Evolutionary conservation across 2,329 filamentous ascomycete species (phyloP).

Genomic region (Stemphylium lycopersici): DNA sequence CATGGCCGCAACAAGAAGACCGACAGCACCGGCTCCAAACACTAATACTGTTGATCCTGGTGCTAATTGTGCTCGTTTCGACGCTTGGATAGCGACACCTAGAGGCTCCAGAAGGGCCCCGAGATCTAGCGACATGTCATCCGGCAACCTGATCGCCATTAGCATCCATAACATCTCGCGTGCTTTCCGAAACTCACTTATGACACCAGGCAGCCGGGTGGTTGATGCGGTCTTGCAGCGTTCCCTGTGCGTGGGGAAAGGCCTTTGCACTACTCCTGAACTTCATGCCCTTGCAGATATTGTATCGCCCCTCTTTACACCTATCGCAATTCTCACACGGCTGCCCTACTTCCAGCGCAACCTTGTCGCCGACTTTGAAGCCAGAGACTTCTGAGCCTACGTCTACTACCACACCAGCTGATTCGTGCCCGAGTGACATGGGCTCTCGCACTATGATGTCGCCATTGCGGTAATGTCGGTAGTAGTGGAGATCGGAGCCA

Average conservation of each 20-base stretch:
- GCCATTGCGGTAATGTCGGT: slow-evolving; percentile 83
- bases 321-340: slow-evolving; percentile 72
- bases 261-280: slow-evolving; percentile 66
- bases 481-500: slow-evolving; percentile 82
- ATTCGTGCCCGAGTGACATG: slow-evolving; percentile 80
- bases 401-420: slow-evolving; percentile 77
- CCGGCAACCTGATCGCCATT: slow-evolving; percentile 51
- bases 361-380: slow-evolving; percentile 76
- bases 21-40: slow-evolving; percentile 67
- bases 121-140: slow-evolving; percentile 59
- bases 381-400: slow-evolving; percentile 68
- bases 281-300: slow-evolving; percentile 65
- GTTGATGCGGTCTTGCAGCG: slow-evolving; percentile 66
- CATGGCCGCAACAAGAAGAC: slow-evolving; percentile 64
- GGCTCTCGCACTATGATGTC: slow-evolving; percentile 82
- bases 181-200: slow-evolving; percentile 40
- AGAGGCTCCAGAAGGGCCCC: slow-evolving; percentile 67
- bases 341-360: slow-evolving; percentile 90
- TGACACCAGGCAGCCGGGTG: slow-evolving; percentile 67
- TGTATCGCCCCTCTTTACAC: slow-evolving; percentile 64
- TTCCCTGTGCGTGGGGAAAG: slow-evolving; percentile 69
- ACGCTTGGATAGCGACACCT: slow-evolving; percentile 66
- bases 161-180: not conserved
- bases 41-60: slow-evolving; percentile 59
- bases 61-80: slow-evolving; percentile 59